Base-by-base conservation (phyloP, 805 yeast genomes). In the Torulaspora franciscae region DNA sequence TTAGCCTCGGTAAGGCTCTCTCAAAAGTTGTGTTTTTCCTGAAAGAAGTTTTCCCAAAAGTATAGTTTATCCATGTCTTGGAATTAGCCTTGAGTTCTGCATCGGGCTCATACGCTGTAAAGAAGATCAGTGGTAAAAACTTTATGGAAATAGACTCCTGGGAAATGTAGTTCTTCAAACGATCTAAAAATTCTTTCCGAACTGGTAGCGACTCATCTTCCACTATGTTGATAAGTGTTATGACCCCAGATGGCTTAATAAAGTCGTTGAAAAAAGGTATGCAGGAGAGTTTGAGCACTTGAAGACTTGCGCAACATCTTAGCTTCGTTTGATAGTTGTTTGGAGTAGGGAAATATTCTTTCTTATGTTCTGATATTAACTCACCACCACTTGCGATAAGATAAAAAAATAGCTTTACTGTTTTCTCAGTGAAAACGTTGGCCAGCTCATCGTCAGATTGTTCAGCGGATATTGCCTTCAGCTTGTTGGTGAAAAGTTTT, bases 351-450 rank as follows among this genome's bases (percentile, higher is more conserved):
- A 64, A 71, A 13, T 66, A 64, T 7, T 63, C 67, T 4, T 71
- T 54, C 43, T 71, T 70, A 19, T 59, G 48, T 47, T 64, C 60
- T 42, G 75, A 50, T 2, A 81, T 77, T 26, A 88, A 73, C 56
- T 89, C 96, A 24, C 96, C 96, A 36, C 85, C 84, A 58, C 82
- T 82, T 1, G 80, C 77, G 39, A 88, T 76, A 27, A 85, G 68
- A 1, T 88, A 77, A 27, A 77, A 70, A 25, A 88, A 69, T 23
- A 88, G 65, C 54, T 83, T 85, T 49, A 87, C 64, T 0, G 85
- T 80, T 11, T 88, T 86, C 44, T 73, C 76, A 0, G 83, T 78
- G 33, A 74, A 65, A 10, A 72, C 69, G 2, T 73, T 64, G 2
- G 73, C 60, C 8, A 69, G 65, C 8, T 63, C 67, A 3, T 70